Base-by-base conservation (phyloP, 2,329 filamentous ascomycete genomes). In the Calcarisporium arbuscula region DNA sequence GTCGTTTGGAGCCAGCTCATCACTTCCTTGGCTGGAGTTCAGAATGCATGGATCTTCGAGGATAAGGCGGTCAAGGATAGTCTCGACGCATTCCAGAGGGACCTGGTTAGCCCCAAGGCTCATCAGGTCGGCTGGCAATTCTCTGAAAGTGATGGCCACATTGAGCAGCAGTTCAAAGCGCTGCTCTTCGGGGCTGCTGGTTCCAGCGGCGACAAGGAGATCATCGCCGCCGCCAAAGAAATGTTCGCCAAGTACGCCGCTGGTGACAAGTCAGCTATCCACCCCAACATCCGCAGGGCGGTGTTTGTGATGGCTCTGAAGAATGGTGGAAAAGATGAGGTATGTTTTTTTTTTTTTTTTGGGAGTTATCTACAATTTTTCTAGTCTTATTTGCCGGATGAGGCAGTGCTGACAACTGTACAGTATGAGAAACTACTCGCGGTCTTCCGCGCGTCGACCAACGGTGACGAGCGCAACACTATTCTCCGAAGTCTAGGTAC, bases 1-100 rank as follows among this genome's bases (percentile, higher is more conserved):
- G 85, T 95, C 25, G 90, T 96, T 4, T 96, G 90, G 90, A 88
- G 86, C 47, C 89, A 95, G 60, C 85, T 96, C 39, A 74, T 88
- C 32, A 74, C 82, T 29, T 81, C 88, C 30, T 74, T 95, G 39
- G 77, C 75, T 17, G 72, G 80, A n/a, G 74, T 96, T 22, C 83
- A 89, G 47, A 75, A 75, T 34, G 85, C 90, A 7, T 96, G 89
- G 89, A 69, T 90, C 45, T 61, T 61, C 28, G 87, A 95, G 58
- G 83, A 94, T 39, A 61, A 82, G 41, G 69, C 78, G 25, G 65
- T 79, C 32, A 81, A 77, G 46, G 77, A 89, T 43, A 85, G 83
- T 5, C 70, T 96, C 28, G 85, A 89, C 64, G 72, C 77, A 11
- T 95, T 95, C 71, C 82, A 94, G 56, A 75, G 81, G 43, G 76